Evolutionary conservation across 2,329 filamentous ascomycete species (phyloP).

Genomic region (Aspergillus neoniger): DNA sequence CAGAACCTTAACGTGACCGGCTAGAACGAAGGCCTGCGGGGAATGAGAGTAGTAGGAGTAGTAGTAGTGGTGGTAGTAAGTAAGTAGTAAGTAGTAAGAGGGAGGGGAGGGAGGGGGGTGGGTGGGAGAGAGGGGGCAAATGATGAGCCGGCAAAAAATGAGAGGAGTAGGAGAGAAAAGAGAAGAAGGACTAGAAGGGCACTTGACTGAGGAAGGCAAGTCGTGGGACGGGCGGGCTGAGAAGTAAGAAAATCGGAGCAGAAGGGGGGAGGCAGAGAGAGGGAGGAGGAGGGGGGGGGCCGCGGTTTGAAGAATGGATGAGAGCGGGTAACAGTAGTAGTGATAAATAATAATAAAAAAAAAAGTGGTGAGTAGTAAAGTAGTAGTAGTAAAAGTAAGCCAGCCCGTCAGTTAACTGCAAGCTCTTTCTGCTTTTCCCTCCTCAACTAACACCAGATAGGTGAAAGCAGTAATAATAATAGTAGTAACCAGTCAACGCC

Average conservation of each 20-base stretch:
- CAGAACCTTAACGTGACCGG: conserved; percentile 17
- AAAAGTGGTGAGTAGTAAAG: not conserved
- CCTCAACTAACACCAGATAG: not conserved
- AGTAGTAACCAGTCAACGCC: not conserved
- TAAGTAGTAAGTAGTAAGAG: conserved; percentile 2
- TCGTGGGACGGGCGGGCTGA: not conserved
- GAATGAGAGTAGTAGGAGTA: conserved; percentile 6
- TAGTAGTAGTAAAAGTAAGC: not conserved
- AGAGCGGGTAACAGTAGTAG: not conserved
- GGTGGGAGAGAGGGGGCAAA: not conserved
- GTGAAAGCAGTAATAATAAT: not conserved
- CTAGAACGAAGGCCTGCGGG: conserved; percentile 15
- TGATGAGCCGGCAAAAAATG: not conserved
- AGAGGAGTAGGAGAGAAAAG: not conserved
- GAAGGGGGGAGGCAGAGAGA: not conserved
- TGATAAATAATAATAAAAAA: not conserved
- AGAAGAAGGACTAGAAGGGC: not conserved
- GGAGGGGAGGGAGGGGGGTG: not conserved
- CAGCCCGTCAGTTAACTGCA: no score
- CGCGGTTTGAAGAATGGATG: not conserved
- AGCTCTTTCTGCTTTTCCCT: no score
- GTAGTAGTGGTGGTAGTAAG: not conserved
- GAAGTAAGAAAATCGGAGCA: not conserved
- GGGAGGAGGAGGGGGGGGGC: not conserved
- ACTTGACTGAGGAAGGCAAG: not conserved